A percentile compares a stretch with the other conserved stretches of the same genome.
Conservation (phyloP, 371 early-diverging fungal species). For the Mortierella sp. region DNA sequence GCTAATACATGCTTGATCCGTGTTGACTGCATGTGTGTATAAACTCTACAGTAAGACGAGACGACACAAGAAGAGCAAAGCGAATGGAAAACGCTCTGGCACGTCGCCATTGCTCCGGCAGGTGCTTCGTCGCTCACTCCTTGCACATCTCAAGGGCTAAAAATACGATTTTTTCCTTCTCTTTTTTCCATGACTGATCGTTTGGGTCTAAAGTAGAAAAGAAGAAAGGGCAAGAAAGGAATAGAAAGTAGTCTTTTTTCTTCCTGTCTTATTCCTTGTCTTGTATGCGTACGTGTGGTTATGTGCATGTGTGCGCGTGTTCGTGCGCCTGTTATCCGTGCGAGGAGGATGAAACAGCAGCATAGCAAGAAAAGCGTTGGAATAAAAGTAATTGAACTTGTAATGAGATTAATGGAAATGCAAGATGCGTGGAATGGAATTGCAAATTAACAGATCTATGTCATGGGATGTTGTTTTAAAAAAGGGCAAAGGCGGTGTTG, state of each 20-base stretch:
- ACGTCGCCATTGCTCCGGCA: slow-evolving; percentile 37
- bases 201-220: no score
- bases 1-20: slow-evolving; percentile 3
- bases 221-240: background rate
- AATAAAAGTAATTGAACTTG: background rate
- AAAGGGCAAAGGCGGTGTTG: no score
- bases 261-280: no score
- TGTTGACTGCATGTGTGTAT: background rate
- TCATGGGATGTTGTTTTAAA: no score
- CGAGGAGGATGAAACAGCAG: background rate
- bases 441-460: no score
- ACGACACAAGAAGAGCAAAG: slow-evolving; percentile 25
- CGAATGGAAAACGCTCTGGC: slow-evolving; percentile 31
- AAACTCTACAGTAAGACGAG: slow-evolving; percentile 21
- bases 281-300: no score
- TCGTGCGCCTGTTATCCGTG: background rate
- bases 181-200: no score
- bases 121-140: slow-evolving; percentile 30
- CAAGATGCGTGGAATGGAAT: no score
- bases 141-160: slow-evolving; percentile 9
- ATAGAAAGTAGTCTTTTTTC: no score
- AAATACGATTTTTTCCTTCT: no score
- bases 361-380: background rate
- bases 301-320: background rate
- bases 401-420: no score